phyloP scores from a whole-genome alignment of 1,139 yeast genomes.

The Sugiyamaella novakii region DNA sequence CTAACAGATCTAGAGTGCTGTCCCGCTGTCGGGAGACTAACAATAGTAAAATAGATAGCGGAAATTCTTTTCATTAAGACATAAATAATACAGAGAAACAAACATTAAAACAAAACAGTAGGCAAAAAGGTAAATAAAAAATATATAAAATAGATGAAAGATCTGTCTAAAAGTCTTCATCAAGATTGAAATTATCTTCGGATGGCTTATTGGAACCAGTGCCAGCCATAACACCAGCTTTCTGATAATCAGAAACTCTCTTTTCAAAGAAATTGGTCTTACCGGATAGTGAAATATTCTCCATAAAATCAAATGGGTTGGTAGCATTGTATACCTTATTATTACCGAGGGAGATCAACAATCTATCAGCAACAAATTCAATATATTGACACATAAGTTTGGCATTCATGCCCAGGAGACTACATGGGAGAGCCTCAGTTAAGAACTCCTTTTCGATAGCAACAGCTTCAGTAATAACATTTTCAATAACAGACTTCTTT shows the following conservation, averaged over 20 bases:
- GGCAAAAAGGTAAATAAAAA: no score
- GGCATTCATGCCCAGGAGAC: constrained; percentile 90
- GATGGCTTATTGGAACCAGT: constrained; percentile 45
- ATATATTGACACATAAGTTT: constrained; percentile 95
- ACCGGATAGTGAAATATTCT: constrained; percentile 94
- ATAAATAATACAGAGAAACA: constrained; percentile 15
- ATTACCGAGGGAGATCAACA: constrained; percentile 86
- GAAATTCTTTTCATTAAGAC: constrained; percentile 11
- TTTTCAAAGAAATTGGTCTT: constrained; percentile 98
- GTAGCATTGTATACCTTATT: constrained; percentile 81
- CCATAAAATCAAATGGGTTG: constrained; percentile 99
- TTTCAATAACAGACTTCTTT: constrained; percentile 70
- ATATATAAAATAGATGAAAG: no score
- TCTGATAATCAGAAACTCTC: constrained; percentile 98
- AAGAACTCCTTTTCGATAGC: constrained; percentile 90
- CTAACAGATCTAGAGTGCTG: no score
- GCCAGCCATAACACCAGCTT: constrained; percentile 95
- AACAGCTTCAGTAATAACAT: constrained; percentile 93
- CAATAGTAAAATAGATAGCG: no score
- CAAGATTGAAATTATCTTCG: constrained; percentile 49
- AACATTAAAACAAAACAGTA: constrained; percentile 13
- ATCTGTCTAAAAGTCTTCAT: constrained; percentile 50
- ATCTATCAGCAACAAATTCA: constrained; percentile 95
- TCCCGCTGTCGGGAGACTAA: no score
- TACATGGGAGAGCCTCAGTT: constrained; percentile 89